phyloP scores from a whole-genome alignment of 2,329 filamentous ascomycete species.

The Epichloe sylvatica region DNA sequence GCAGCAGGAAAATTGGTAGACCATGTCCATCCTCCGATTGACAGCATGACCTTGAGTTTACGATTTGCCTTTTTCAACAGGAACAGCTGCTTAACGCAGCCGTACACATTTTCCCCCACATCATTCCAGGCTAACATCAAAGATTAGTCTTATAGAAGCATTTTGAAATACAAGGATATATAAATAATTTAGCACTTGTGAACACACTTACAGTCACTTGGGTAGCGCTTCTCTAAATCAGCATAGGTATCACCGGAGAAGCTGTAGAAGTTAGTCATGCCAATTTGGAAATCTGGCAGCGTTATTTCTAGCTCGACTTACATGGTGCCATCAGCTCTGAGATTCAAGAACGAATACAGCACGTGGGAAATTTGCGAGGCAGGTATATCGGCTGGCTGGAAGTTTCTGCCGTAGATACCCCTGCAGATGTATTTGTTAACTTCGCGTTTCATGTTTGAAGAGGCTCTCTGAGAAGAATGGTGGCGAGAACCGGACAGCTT shows the following conservation, averaged over 20 bases:
- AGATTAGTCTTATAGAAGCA: not conserved
- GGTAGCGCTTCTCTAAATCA: conserved; percentile 60
- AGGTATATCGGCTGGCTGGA: conserved; percentile 57
- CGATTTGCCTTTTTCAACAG: conserved; percentile 65
- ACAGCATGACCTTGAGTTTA: conserved; percentile 62
- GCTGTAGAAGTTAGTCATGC: conserved; percentile 16
- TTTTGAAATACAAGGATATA: not conserved
- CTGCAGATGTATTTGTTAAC: conserved; percentile 15
- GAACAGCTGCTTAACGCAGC: conserved; percentile 67
- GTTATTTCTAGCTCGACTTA: conserved; percentile 23
- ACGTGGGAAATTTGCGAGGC: conserved; percentile 60
- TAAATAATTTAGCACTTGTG: too few relatives aligned
- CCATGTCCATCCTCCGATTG: conserved; percentile 78
- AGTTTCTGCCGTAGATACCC: conserved; percentile 65
- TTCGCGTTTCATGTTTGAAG: not conserved
- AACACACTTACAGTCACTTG: conserved; percentile 41
- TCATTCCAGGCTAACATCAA: conserved; percentile 40
- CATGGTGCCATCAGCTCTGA: conserved; percentile 58
- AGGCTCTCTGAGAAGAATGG: not conserved
- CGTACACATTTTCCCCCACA: conserved; percentile 58
- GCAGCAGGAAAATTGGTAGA: conserved; percentile 60
- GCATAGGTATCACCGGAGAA: conserved; percentile 55
- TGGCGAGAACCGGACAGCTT: not conserved
- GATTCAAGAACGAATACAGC: conserved; percentile 69
- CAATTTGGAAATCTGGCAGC: not conserved